A percentile compares a stretch with the other conserved stretches of the same genome.
Conservation (phyloP, 495 filamentous ascomycete genomes). For the Hyaloscypha hepaticicola region DNA sequence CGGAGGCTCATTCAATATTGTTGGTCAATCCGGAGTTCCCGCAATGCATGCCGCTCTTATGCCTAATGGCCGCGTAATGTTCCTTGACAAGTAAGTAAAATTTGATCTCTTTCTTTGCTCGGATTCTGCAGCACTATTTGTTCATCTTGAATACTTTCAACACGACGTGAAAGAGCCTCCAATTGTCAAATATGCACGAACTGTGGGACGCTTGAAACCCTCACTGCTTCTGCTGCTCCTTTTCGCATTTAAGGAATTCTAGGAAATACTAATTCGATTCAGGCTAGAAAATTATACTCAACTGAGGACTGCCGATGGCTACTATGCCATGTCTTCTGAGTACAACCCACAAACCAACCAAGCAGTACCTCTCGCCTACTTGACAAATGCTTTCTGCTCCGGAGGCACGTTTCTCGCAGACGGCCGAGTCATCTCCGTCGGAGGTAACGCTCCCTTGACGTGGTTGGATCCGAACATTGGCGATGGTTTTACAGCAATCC, state of each 20-base stretch:
- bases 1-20: constrained; percentile 46
- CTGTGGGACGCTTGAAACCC: too few relatives aligned
- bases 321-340: constrained; percentile 59
- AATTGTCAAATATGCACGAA: too few relatives aligned
- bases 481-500: constrained; percentile 58
- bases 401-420: constrained; percentile 60
- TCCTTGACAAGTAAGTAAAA: constrained; percentile 53
- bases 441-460: constrained; percentile 56
- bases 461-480: constrained; percentile 56
- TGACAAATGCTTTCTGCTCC: constrained; percentile 63
- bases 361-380: constrained; percentile 48
- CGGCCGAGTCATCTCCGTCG: constrained; percentile 52
- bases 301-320: constrained; percentile 51
- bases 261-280: neutral
- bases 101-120: too few relatives aligned
- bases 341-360: constrained; percentile 54
- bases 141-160: neutral
- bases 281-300: constrained; percentile 58
- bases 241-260: too few relatives aligned
- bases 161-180: neutral
- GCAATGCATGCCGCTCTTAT: constrained; percentile 63
- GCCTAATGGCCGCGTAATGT: constrained; percentile 58
- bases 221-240: too few relatives aligned
- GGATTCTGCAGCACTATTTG: too few relatives aligned
- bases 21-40: constrained; percentile 58